These are phyloP conservation scores for Claviceps lovelessii DNA, from an alignment of 2,329 filamentous ascomycete genomes.

Conservation along the genomic window DNA sequence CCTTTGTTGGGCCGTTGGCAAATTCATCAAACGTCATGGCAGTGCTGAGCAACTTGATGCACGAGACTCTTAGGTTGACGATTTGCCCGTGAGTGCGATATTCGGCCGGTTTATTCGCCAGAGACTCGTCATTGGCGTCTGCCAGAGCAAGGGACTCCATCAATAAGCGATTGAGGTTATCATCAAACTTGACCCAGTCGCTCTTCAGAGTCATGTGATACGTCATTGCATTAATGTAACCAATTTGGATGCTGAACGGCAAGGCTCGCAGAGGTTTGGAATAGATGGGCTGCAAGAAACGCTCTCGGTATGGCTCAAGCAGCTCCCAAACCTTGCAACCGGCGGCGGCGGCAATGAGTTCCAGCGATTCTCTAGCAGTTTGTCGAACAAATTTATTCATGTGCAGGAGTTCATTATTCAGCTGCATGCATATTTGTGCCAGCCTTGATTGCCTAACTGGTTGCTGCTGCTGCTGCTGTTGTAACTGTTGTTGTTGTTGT, in stretches of 20 bases:
- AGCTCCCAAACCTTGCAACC: conserved; percentile 74
- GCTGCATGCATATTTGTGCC: conserved; percentile 64
- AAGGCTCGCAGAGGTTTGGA: conserved; percentile 86
- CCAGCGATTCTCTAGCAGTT: conserved; percentile 67
- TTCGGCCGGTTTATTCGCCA: conserved; percentile 85
- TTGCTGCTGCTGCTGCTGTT: conserved; percentile 14
- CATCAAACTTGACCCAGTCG: conserved; percentile 83
- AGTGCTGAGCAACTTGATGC: conserved; percentile 81
- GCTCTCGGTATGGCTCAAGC: conserved; percentile 77
- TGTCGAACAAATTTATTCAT: conserved; percentile 92
- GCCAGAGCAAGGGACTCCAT: conserved; percentile 89
- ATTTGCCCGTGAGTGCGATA: conserved; percentile 94
- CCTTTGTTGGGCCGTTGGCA: conserved; percentile 51
- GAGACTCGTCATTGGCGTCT: conserved; percentile 83
- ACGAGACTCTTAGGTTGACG: conserved; percentile 79
- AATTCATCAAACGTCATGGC: conserved; percentile 92
- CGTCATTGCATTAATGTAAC: conserved; percentile 93
- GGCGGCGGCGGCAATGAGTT: conserved; percentile 65
- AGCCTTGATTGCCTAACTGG: conserved; percentile 44
- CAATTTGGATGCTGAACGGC: conserved; percentile 90
- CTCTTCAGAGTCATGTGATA: conserved; percentile 84
- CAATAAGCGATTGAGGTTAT: conserved; percentile 74
- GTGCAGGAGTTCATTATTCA: conserved; percentile 80
- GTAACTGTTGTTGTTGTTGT: conserved; percentile 31
- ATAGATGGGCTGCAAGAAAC: conserved; percentile 81